Base-by-base conservation (phyloP, 2,329 filamentous ascomycete genomes). In the Alternaria triticina region DNA sequence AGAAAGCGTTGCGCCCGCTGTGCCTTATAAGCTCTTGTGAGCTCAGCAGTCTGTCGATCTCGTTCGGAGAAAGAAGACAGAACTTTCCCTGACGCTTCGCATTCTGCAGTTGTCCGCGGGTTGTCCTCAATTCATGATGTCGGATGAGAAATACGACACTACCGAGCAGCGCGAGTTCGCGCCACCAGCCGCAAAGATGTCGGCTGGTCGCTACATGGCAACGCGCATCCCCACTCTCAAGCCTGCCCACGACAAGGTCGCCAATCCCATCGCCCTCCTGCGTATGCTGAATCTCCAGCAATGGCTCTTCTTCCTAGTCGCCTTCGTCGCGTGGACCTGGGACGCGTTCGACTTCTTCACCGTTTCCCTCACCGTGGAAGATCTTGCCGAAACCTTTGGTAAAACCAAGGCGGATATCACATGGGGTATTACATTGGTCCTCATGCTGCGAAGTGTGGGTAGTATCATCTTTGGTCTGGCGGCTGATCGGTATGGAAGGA, bases 401-500 rank as follows among this genome's bases (percentile, higher is more conserved):
- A 86, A 84, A 66, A 81, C 83, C 3, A 86, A 86, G 54, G 84
- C 83, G 10, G 85, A 89, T 57, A 88, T 89, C 61, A 88, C 87
- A 3, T 89, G 87, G 87, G 86, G 82, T 51, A 82, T 84, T 61
- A 82, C 72, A 0, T 69, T 77, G 12, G 77, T 77, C 36, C 65
- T 89, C 15, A 90, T 90, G 88, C 82, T 89, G 64, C 83, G 87
- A 52, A 87, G 85, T 4, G 84, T 89, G 8, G 88, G 87, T 7
- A 82, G 86, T 13, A 84, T 87, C 64, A 84, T 83, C 17, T 89
- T 89, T 64, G 87, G 87, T 57, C 73, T 85, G 44, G 80, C 82
- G 13, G 79, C 83, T 6, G 86, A 88, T 78, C 79, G 86, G 30
- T 88, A 83, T 72, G 86, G 86, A 9, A 79, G 86, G 13, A 88